phyloP scores from a whole-genome alignment of 1,284 basidiomycete genomes.

The Xanthoconium separans region DNA sequence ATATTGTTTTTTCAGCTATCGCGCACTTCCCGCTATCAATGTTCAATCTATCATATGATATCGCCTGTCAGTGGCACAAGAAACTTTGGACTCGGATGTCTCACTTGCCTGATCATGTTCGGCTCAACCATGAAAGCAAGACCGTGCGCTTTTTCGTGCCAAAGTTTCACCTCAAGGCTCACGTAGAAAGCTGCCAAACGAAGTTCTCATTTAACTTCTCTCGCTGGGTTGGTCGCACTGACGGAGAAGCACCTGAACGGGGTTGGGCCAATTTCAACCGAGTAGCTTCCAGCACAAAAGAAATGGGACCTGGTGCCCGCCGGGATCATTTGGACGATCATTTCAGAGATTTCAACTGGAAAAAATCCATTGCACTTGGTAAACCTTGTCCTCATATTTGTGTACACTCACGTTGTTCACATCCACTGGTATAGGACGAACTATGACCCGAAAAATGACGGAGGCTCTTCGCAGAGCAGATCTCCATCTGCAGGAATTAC shows the following conservation, averaged over 20 bases:
- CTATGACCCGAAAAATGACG: background rate
- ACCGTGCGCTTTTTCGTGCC: background rate
- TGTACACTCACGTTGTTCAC: no score
- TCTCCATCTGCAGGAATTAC: background rate
- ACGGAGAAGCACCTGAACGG: no score
- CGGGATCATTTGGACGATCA: background rate
- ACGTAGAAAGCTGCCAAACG: slow-evolving; percentile 1
- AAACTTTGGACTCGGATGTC: background rate
- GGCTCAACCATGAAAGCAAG: background rate
- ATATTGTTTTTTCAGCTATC: background rate
- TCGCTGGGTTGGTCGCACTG: background rate
- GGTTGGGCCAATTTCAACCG: no score
- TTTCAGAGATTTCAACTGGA: background rate
- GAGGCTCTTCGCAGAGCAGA: background rate
- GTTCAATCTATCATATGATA: no score
- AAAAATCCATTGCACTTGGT: background rate
- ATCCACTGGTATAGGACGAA: background rate
- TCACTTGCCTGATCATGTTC: background rate
- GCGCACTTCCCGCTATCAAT: no score
- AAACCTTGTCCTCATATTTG: background rate
- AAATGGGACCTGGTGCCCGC: background rate
- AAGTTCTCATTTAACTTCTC: slow-evolving; percentile 1
- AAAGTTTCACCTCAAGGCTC: background rate
- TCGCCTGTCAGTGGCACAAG: no score
- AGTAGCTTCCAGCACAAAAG: no score